phyloP scores from a whole-genome alignment of 805 yeast genomes.

The Torulaspora franciscae region DNA sequence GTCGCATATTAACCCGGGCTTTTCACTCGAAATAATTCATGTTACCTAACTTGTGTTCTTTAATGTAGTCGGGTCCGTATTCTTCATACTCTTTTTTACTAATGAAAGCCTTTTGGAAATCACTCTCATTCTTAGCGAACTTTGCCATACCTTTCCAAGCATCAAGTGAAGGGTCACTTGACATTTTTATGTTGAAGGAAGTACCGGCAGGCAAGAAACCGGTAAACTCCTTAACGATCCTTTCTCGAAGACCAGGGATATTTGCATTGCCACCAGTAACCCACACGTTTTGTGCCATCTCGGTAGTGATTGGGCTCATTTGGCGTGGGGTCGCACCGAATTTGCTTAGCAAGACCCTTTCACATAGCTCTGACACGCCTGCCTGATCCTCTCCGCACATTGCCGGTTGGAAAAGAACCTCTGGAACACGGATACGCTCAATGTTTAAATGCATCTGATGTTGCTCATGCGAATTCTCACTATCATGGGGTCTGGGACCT shows the following conservation, averaged over 20 bases:
- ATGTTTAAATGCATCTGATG: conserved; percentile 88
- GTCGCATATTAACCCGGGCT: not conserved
- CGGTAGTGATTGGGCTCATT: conserved; percentile 29
- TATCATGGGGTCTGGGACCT: conserved; percentile 84
- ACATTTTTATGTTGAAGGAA: conserved; percentile 54
- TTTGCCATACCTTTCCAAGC: conserved; percentile 94
- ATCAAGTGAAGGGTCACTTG: conserved; percentile 66
- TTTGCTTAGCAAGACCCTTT: conserved; percentile 58
- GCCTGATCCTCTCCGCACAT: conserved; percentile 96
- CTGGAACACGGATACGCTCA: conserved; percentile 90
- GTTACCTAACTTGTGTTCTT: conserved; percentile 80
- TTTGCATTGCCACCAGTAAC: conserved; percentile 81
- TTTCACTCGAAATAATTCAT: conserved; percentile 23
- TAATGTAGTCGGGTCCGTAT: conserved; percentile 82
- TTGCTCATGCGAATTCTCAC: conserved; percentile 75
- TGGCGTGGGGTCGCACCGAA: conserved; percentile 52
- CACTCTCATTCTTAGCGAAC: conserved; percentile 54
- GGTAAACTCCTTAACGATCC: conserved; percentile 67
- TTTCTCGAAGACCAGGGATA: conserved; percentile 57
- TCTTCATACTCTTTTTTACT: conserved; percentile 77
- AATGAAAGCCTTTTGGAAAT: conserved; percentile 45
- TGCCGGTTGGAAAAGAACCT: conserved; percentile 83
- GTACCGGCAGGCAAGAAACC: conserved; percentile 66
- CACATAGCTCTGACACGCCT: conserved; percentile 76
- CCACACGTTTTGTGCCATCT: conserved; percentile 55